These are phyloP conservation scores for Eutrema japonicum DNA, from an alignment of 345 rosid species.

Conservation along the genomic window DNA sequence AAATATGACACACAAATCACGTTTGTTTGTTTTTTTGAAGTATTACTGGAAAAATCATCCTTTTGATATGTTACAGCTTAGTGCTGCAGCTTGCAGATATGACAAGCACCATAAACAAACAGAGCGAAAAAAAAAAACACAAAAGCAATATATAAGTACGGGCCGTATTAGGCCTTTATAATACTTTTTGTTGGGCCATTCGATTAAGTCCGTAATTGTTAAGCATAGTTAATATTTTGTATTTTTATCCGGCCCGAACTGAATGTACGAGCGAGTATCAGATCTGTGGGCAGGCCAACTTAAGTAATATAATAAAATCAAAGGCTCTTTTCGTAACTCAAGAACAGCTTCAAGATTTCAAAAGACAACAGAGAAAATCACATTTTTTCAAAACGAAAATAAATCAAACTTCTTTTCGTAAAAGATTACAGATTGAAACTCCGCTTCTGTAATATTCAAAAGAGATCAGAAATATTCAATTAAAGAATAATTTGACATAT, in stretches of 20 bases:
- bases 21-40: too few relatives aligned
- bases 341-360: neutral
- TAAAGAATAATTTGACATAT: slow-evolving; percentile 43
- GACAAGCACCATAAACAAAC: neutral
- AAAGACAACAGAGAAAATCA: neutral
- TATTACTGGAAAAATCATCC: neutral
- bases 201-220: neutral
- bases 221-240: neutral
- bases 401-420: slow-evolving; percentile 20
- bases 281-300: too few relatives aligned
- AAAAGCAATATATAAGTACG: neutral
- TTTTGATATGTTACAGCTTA: neutral
- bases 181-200: neutral
- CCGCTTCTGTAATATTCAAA: slow-evolving; percentile 36
- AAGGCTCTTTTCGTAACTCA: neutral
- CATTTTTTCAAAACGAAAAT: slow-evolving; percentile 1
- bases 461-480: slow-evolving; percentile 39
- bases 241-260: neutral
- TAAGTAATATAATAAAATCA: too few relatives aligned
- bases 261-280: neutral
- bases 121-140: neutral
- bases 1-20: slow-evolving; percentile 1
- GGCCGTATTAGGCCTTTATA: neutral
- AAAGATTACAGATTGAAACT: slow-evolving; percentile 35
- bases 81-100: neutral